Percentiles rank a stretch among this genome's conserved stretches.
These are phyloP conservation scores for Fonsecaea monophora DNA, from an alignment of 2,329 filamentous ascomycete genomes.

Conservation along the genomic window DNA sequence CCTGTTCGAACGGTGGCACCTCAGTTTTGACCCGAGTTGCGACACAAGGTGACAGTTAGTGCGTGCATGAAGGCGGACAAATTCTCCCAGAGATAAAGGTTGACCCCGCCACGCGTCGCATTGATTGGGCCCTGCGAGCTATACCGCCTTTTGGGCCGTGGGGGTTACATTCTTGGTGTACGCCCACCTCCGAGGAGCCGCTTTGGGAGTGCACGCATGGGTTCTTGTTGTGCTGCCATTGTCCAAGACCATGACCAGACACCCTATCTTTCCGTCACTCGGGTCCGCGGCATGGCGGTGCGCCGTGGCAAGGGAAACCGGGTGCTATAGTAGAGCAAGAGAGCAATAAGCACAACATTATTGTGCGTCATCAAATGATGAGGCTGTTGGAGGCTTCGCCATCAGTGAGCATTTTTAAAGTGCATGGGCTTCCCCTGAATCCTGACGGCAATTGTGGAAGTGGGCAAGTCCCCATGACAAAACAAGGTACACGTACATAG, in stretches of 20 bases:
- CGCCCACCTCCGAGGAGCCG: conserved; percentile 4
- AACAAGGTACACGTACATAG: not conserved
- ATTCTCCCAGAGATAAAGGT: conserved; percentile 16
- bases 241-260: not conserved
- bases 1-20: conserved; percentile 1
- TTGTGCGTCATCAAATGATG: conserved; percentile 6
- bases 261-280: conserved; percentile 5
- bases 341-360: not conserved
- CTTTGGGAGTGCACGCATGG: not conserved
- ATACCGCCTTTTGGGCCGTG: conserved; percentile 23
- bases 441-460: not conserved
- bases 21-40: not conserved
- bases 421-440: not conserved
- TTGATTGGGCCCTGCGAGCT: conserved; percentile 12
- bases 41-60: conserved; percentile 5
- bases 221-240: not conserved
- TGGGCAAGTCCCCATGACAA: not conserved
- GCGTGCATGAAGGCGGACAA: not conserved
- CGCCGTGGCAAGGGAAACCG: not conserved
- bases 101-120: conserved; percentile 9
- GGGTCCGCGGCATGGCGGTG: not conserved
- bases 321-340: not conserved
- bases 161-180: conserved; percentile 4
- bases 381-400: not conserved
- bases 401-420: conserved; percentile 2